These are phyloP conservation scores for Trametes sanguinea DNA, from an alignment of 768 basidiomycete genomes.

Conservation along the genomic window DNA sequence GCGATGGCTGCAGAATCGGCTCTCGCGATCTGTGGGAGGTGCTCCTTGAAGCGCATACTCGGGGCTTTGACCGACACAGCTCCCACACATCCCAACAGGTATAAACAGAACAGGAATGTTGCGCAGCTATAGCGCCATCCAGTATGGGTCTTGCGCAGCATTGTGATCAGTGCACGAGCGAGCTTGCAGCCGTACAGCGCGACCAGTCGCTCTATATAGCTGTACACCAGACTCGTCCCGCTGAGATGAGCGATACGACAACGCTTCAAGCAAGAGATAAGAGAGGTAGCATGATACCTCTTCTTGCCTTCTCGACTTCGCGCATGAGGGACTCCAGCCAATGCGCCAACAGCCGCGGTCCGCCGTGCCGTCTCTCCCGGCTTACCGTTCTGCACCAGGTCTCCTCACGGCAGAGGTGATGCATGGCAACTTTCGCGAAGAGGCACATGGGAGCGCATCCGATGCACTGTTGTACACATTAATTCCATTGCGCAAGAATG, in stretches of 20 bases:
- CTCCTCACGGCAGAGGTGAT: too few species aligned
- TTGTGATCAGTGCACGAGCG: too few species aligned
- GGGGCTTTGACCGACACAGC: neutral
- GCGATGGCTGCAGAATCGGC: neutral
- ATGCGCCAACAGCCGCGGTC: neutral
- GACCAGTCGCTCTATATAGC: neutral
- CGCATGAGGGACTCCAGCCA: neutral
- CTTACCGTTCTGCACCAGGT: too few species aligned
- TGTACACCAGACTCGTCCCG: neutral
- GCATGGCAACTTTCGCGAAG: too few species aligned
- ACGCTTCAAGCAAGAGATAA: conserved; percentile 5
- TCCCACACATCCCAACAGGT: neutral
- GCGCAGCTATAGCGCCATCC: neutral
- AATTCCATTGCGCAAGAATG: too few species aligned
- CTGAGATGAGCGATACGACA: neutral
- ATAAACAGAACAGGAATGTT: neutral
- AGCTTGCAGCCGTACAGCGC: too few species aligned
- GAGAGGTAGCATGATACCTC: conserved; percentile 3
- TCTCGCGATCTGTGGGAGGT: conserved; percentile 7
- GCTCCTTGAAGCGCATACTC: conserved; percentile 2
- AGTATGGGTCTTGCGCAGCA: neutral
- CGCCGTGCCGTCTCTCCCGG: neutral
- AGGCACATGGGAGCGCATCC: too few species aligned
- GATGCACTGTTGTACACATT: too few species aligned
- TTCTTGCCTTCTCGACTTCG: conserved; percentile 1